Evolutionary conservation across 2,329 filamentous ascomycete species (phyloP).

Genomic region (Pseudocercospora cruenta): DNA sequence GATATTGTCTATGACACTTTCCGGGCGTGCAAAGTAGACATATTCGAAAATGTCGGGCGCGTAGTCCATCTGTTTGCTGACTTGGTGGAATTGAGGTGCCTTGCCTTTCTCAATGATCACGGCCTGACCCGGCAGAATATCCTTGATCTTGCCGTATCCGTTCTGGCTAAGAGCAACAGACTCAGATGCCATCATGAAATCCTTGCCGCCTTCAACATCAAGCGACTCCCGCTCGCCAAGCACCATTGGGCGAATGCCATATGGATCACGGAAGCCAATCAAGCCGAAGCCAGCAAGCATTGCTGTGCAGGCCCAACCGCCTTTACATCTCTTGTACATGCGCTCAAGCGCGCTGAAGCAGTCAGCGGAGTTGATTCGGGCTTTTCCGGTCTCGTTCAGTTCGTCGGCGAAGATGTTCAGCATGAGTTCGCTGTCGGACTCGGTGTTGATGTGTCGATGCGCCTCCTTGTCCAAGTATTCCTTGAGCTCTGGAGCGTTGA

Average conservation of each 20-base stretch:
- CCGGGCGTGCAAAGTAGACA: slow-evolving; percentile 84
- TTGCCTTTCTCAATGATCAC: slow-evolving; percentile 82
- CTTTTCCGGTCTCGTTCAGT: slow-evolving; percentile 78
- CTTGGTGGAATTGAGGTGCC: slow-evolving; percentile 73
- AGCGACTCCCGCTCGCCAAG: slow-evolving; percentile 68
- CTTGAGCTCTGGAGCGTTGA: slow-evolving; percentile 73
- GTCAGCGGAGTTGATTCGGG: slow-evolving; percentile 76
- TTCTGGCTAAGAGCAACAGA: slow-evolving; percentile 81
- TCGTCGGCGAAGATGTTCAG: slow-evolving; percentile 87
- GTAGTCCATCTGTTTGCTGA: slow-evolving; percentile 69
- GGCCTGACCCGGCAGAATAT: slow-evolving; percentile 81
- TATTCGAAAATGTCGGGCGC: slow-evolving; percentile 86
- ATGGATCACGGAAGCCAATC: slow-evolving; percentile 76
- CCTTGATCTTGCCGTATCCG: slow-evolving; percentile 73
- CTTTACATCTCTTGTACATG: slow-evolving; percentile 74
- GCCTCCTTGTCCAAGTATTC: slow-evolving; percentile 75
- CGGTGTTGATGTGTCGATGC: slow-evolving; percentile 86
- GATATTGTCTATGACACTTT: slow-evolving; percentile 83
- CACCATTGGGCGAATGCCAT: slow-evolving; percentile 82
- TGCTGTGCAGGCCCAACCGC: slow-evolving; percentile 77
- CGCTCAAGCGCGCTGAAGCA: slow-evolving; percentile 72
- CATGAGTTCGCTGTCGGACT: slow-evolving; percentile 85
- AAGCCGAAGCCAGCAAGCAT: slow-evolving; percentile 84
- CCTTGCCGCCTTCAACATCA: slow-evolving; percentile 58
- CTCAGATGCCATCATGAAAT: slow-evolving; percentile 92